These are phyloP conservation scores for Albugo candida DNA, from an alignment of 352 stramenopile species.

Conservation along the genomic window DNA sequence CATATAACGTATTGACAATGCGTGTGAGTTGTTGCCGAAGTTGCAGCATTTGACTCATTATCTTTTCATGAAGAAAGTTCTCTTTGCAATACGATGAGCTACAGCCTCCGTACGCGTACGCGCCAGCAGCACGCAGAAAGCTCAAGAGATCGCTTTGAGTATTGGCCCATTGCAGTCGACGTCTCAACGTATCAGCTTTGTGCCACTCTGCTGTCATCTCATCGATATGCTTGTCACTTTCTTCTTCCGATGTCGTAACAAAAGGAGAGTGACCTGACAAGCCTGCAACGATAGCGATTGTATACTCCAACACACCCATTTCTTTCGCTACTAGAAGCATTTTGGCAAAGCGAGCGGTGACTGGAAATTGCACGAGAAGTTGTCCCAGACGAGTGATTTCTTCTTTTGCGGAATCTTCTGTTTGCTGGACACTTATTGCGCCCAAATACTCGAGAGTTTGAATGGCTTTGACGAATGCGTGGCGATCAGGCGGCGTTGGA, in stretches of 20 bases:
- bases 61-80: slow-evolving; percentile 72
- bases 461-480: slow-evolving; percentile 75
- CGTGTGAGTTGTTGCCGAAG: slow-evolving; percentile 63
- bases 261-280: slow-evolving; percentile 62
- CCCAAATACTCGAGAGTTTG: slow-evolving; percentile 66
- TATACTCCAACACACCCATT: slow-evolving; percentile 51
- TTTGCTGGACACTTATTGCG: slow-evolving; percentile 17
- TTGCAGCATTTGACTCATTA: slow-evolving; percentile 77
- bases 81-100: slow-evolving; percentile 42
- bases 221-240: slow-evolving; percentile 17
- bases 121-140: slow-evolving; percentile 48
- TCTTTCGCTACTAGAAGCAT: slow-evolving; percentile 76
- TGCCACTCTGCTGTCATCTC: slow-evolving; percentile 59
- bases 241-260: slow-evolving; percentile 32
- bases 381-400: slow-evolving; percentile 65
- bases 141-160: slow-evolving; percentile 67
- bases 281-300: slow-evolving; percentile 57
- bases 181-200: slow-evolving; percentile 46
- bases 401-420: slow-evolving; percentile 19
- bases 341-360: slow-evolving; percentile 74
- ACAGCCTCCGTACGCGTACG: slow-evolving; percentile 51
- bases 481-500: slow-evolving; percentile 80
- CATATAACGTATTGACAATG: slow-evolving; percentile 58
- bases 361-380: slow-evolving; percentile 70
- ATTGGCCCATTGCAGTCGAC: slow-evolving; percentile 57